These are phyloP conservation scores for Nemania sp. DNA, from an alignment of 2,329 filamentous ascomycete genomes.

Conservation along the genomic window DNA sequence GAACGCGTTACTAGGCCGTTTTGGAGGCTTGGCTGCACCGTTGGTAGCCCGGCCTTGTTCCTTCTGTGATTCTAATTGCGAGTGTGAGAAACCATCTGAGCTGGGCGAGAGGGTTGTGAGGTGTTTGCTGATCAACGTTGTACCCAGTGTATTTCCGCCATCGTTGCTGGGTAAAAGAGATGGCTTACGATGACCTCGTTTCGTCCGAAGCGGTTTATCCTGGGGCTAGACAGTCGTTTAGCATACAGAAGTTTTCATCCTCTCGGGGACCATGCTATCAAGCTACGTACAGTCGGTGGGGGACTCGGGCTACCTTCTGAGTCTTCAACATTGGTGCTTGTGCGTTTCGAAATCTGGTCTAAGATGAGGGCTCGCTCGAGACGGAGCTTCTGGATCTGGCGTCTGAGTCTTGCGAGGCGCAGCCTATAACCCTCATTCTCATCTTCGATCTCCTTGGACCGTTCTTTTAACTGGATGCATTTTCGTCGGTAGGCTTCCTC, in stretches of 20 bases:
- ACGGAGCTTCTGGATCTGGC: slow-evolving; percentile 91
- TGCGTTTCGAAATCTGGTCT: slow-evolving; percentile 79
- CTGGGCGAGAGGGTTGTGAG: slow-evolving; percentile 61
- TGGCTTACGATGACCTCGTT: slow-evolving; percentile 76
- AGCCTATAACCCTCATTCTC: slow-evolving; percentile 87
- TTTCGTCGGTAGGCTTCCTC: slow-evolving; percentile 97
- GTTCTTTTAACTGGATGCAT: slow-evolving; percentile 93
- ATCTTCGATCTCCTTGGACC: slow-evolving; percentile 90
- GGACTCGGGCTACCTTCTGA: slow-evolving; percentile 83
- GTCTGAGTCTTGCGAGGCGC: slow-evolving; percentile 81
- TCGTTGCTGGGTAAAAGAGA: slow-evolving; percentile 62
- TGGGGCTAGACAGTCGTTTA: slow-evolving; percentile 68
- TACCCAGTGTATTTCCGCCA: slow-evolving; percentile 53
- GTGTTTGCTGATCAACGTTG: slow-evolving; percentile 62
- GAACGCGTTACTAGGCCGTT: slow-evolving; percentile 63
- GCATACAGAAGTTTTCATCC: slow-evolving; percentile 31
- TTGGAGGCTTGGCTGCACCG: slow-evolving; percentile 56
- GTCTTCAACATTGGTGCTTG: slow-evolving; percentile 79
- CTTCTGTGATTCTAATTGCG: slow-evolving; percentile 56
- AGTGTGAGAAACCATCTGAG: slow-evolving; percentile 66
- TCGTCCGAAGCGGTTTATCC: slow-evolving; percentile 80
- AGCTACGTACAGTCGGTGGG: slow-evolving; percentile 75
- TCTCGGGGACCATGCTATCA: slow-evolving; percentile 26
- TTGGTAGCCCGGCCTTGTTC: slow-evolving; percentile 54
- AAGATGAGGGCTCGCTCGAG: slow-evolving; percentile 83